Conservation (phyloP, 257 asterid species). For the Paulownia fortunei region DNA sequence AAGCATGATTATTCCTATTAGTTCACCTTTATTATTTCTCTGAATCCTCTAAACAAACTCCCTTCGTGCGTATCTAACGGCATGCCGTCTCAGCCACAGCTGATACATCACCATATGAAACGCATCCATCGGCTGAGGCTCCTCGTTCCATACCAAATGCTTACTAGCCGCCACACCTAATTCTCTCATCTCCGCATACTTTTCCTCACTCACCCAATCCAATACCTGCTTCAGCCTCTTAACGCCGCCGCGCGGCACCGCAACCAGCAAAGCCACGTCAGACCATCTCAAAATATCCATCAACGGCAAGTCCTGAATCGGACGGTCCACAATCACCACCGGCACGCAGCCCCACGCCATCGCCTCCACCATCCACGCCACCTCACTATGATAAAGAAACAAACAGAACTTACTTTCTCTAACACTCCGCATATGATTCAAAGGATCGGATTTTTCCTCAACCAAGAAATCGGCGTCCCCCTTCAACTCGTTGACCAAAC, state of each 20-base stretch:
- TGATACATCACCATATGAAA: conserved; percentile 89
- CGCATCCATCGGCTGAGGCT: conserved; percentile 73
- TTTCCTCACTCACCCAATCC: conserved; percentile 53
- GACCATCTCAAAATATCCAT: conserved; percentile 84
- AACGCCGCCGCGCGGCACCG: conserved; percentile 49
- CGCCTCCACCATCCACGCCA: conserved; percentile 60
- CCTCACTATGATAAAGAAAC: conserved; percentile 53
- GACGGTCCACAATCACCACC: conserved; percentile 75
- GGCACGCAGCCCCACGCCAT: conserved; percentile 88
- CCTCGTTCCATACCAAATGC: conserved; percentile 84
- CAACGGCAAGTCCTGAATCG: conserved; percentile 88
- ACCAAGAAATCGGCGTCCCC: conserved; percentile 52
- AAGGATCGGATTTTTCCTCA: conserved; percentile 44
- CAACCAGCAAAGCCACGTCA: conserved; percentile 61
- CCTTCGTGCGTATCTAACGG: conserved; percentile 74
- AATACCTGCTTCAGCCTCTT: conserved; percentile 62
- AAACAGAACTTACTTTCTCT: conserved; percentile 70
- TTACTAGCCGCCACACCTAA: conserved; percentile 61
- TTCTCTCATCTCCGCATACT: conserved; percentile 59
- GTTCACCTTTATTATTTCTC: neutral
- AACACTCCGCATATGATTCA: conserved; percentile 29
- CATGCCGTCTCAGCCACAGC: conserved; percentile 89
- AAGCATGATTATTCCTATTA: neutral
- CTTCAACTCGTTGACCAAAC: conserved; percentile 62
- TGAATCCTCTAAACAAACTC: conserved; percentile 27